phyloP scores from a whole-genome alignment of 495 filamentous ascomycete species.

The Trichoderma erinaceum region DNA sequence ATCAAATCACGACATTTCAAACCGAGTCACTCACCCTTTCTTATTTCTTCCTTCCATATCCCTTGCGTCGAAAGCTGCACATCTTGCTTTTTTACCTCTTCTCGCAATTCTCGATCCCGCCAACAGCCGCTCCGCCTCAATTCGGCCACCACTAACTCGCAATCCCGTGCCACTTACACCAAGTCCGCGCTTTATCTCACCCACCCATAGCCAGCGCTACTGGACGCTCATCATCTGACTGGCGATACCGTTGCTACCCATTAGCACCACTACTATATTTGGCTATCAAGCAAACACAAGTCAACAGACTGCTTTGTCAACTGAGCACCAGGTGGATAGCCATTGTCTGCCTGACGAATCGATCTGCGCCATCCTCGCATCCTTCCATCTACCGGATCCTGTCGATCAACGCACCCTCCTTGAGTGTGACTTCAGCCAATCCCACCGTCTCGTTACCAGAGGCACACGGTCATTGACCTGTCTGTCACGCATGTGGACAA shows the following conservation, averaged over 20 bases:
- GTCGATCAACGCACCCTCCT: conserved; percentile 5
- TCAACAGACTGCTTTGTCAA: neutral
- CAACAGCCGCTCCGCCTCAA: neutral
- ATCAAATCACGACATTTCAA: conserved; percentile 11
- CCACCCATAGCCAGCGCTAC: neutral
- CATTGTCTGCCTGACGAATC: conserved; percentile 11
- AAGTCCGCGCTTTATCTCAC: neutral
- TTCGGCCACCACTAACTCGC: neutral
- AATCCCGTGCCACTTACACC: conserved; percentile 13
- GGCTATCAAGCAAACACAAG: neutral
- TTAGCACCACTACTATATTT: conserved; percentile 3
- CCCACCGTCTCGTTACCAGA: neutral
- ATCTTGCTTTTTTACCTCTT: neutral
- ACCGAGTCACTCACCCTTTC: conserved; percentile 8
- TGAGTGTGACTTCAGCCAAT: neutral
- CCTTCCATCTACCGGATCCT: conserved; percentile 8
- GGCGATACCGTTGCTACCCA: neutral
- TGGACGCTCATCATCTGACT: conserved; percentile 4
- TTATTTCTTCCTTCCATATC: neutral
- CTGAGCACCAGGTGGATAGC: conserved; percentile 1
- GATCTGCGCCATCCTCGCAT: conserved; percentile 12
- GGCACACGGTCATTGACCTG: neutral
- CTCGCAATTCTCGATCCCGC: neutral
- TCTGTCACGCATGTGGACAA: neutral
- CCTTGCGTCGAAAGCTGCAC: neutral